phyloP scores from a whole-genome alignment of 2,329 filamentous ascomycete species.

The Fusarium lateritium region DNA sequence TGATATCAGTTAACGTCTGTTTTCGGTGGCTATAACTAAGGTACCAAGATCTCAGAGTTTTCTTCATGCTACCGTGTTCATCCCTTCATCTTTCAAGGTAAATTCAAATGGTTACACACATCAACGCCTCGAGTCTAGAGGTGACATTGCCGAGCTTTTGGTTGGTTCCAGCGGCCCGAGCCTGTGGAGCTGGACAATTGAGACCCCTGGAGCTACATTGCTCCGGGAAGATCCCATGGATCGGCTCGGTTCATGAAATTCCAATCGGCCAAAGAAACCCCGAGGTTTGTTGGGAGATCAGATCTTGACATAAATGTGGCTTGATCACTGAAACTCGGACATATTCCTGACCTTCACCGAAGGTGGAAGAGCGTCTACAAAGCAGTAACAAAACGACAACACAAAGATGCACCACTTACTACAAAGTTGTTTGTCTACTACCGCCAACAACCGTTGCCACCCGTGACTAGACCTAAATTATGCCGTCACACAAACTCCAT shows the following conservation, averaged over 20 bases:
- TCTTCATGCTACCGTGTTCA: background rate
- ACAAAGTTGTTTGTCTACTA: background rate
- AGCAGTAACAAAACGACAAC: background rate
- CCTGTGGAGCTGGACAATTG: slow-evolving; percentile 11
- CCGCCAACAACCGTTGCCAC: slow-evolving; percentile 44
- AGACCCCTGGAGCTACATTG: slow-evolving; percentile 23
- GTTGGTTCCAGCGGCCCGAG: slow-evolving; percentile 38
- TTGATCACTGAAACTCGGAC: background rate
- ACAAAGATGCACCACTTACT: background rate
- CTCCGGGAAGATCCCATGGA: slow-evolving; percentile 4
- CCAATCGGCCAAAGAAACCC: slow-evolving; percentile 28
- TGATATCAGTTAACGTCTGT: background rate
- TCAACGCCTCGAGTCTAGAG: background rate
- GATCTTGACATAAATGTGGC: background rate
- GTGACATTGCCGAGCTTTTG: slow-evolving; percentile 20
- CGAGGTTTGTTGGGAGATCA: slow-evolving; percentile 21
- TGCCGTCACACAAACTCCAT: slow-evolving; percentile 28
- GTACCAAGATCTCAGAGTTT: too few species aligned
- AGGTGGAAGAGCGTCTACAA: background rate
- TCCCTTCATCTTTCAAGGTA: too few species aligned
- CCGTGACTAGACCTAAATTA: slow-evolving; percentile 29
- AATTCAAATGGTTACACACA: background rate
- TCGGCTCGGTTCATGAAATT: slow-evolving; percentile 28
- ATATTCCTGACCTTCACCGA: background rate
- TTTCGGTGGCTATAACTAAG: too few species aligned